Evolutionary conservation across 176 grass and related monocot genomes (phyloP), one percentile per base, ranked within the genome.

Genomic region (Oryza glaberrima): DNA sequence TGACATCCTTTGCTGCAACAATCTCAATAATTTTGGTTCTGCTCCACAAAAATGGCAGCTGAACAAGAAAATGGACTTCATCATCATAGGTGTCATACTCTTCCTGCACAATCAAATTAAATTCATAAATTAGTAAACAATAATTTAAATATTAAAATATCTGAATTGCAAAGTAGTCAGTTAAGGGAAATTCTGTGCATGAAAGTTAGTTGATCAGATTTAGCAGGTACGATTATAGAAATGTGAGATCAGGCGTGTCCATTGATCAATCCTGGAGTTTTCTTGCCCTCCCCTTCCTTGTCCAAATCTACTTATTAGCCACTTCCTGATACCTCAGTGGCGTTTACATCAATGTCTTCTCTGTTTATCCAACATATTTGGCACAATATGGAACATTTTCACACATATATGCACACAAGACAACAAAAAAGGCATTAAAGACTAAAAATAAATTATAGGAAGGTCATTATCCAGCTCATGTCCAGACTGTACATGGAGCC

Each of bases 21-120:
- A 94, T 92, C 82, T 94, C 93, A 75, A 94, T 86, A 67, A 94
- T 94, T 72, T 90, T 94, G 58, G 87, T 92, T 87, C 93, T 90
- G 74, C 63, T 92, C 87, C 90, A 88, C 65, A 88, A 77, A 85
- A 83, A 92, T 80, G 88, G 90, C 45, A 92, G 68, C 67, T 86
- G 83, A 17, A 81, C 82, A 83, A 90, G 84, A 81, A 72, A 85
- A 65, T 87, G 81, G 38, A 93, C 67, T 47, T 87, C 80, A 25
- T 90, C 84, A 9, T 88, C 82, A 25, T 92, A 94, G 1, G 85
- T 88, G 41, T 94, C 93, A 20, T 90, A 94, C 82, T 94, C 93
- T 78, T 94, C 93, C 93, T 94, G 85, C 79, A 85, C 30, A 80
- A 48, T 36, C 70, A 86, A 86, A 77, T 81, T 25, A 77, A 82